Conservation (phyloP, 129 eudicot species). For the Artemisia argyi region DNA sequence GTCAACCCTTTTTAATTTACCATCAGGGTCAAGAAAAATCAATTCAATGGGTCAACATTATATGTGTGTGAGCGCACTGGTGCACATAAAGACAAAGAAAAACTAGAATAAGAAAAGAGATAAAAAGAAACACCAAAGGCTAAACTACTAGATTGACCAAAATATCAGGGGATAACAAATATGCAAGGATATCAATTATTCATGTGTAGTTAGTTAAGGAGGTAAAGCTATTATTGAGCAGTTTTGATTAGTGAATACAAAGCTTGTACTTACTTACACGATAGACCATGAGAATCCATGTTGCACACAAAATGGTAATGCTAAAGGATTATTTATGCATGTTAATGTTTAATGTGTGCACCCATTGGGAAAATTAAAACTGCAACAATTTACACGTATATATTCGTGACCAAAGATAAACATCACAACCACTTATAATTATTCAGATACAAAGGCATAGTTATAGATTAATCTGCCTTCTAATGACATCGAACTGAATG, state of each 20-base stretch:
- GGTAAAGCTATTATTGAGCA: not conserved
- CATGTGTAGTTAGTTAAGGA: not conserved
- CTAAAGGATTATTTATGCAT: not conserved
- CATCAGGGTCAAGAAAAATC: not conserved
- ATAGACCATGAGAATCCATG: not conserved
- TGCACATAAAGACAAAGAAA: not conserved
- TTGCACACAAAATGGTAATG: not conserved
- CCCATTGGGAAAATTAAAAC: not conserved
- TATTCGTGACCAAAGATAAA: not conserved
- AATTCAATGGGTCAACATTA: not conserved
- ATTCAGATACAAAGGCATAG: not conserved
- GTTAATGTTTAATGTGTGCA: not conserved
- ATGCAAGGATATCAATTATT: not conserved
- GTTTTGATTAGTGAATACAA: not conserved
- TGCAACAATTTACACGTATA: not conserved
- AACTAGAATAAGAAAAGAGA: not conserved
- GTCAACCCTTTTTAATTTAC: not conserved
- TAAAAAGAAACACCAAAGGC: not conserved
- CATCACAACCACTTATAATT: not conserved
- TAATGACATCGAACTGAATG: not conserved
- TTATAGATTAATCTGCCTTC: not conserved
- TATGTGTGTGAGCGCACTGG: not conserved
- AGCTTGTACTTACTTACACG: not conserved
- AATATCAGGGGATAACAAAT: slow-evolving; percentile 5
- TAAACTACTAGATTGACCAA: not conserved